Conservation (phyloP, 176 grass and related monocot genomes). For the Tillandsia leiboldiana region DNA sequence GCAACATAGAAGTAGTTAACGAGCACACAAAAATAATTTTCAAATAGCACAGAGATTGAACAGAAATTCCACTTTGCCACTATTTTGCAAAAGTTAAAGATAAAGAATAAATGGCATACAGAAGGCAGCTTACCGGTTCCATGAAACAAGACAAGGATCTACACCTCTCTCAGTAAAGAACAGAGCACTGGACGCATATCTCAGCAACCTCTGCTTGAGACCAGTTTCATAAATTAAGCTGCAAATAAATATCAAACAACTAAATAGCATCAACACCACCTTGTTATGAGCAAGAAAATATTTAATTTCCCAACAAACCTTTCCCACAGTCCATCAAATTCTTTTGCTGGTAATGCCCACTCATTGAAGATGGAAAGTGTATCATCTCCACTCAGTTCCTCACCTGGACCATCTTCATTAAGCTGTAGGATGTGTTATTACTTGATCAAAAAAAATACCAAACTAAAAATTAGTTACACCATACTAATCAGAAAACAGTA, state of each 20-base stretch:
- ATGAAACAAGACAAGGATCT: slow-evolving; percentile 85
- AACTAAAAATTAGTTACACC: not conserved
- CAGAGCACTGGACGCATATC: slow-evolving; percentile 95
- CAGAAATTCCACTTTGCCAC: too few relatives aligned
- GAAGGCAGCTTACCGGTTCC: slow-evolving; percentile 67
- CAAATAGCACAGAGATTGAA: too few relatives aligned
- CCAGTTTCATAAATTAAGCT: slow-evolving; percentile 97
- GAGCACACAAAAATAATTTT: too few relatives aligned
- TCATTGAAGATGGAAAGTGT: slow-evolving; percentile 91
- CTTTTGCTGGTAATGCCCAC: slow-evolving; percentile 80
- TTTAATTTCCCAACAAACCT: slow-evolving; percentile 36
- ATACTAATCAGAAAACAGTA: too few relatives aligned
- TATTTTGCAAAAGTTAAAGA: not conserved
- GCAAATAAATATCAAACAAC: slow-evolving; percentile 24
- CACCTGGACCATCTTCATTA: slow-evolving; percentile 92
- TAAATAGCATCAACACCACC: slow-evolving; percentile 10
- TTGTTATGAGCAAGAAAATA: slow-evolving; percentile 12
- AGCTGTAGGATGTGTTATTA: slow-evolving; percentile 40
- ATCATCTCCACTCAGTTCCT: slow-evolving; percentile 83
- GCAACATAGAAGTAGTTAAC: too few relatives aligned
- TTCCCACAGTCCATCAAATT: slow-evolving; percentile 99
- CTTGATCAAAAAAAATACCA: not conserved
- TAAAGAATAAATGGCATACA: not conserved
- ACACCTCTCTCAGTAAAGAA: slow-evolving; percentile 92
- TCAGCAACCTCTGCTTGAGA: slow-evolving; percentile 89